Base-by-base conservation (phyloP, 257 asterid species). In the Gardenia jasminoides region DNA sequence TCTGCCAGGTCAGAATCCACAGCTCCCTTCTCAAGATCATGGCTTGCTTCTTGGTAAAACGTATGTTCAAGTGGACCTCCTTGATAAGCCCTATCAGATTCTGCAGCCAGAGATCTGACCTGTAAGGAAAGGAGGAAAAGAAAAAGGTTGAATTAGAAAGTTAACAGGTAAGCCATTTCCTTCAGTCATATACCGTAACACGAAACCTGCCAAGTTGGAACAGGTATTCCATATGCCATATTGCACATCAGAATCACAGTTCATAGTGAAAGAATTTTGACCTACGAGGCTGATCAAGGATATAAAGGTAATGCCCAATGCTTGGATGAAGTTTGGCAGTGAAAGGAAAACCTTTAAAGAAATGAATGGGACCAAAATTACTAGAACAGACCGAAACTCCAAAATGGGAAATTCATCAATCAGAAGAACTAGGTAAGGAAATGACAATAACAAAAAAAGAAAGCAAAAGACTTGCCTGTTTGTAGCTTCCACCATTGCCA, bases 401-500 rank as follows among this genome's bases (percentile, higher is more conserved):
- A 56, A 41, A n/a, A 76, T 47, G 20, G 67, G 43, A 50, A 13
- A 28, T 54, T 54, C n/a, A 54, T 17, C 17, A 54, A 54, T 48
- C 13, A 52, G 28, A 12, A 30, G 30, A 33, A 31, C 24, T 67
- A n/a, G 52, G 1, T 43, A 17, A 16, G 10, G 3, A 28, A 20
- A 75, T 41, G 30, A 26, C 22, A 43, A 61, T 33, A 30, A 50
- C n/a, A 67, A 76, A 17, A 20, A 73, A 26, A 82, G 28, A 52
- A 75, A 24, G 56, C 69, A 30, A 80, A 76, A 67, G 56, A 79
- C 90, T 89, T 84, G 84, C 99, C 99, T 96, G 99, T 84, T 93
- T 96, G 93, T 92, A 92, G 92, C 99, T 96, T 78, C 99, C 99
- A 61, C 99, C 94, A 79, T 96, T 96, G 62, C 99, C 99, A 74